Conservation (phyloP, 805 yeast genomes). For the Metschnikowia santaceciliae region DNA sequence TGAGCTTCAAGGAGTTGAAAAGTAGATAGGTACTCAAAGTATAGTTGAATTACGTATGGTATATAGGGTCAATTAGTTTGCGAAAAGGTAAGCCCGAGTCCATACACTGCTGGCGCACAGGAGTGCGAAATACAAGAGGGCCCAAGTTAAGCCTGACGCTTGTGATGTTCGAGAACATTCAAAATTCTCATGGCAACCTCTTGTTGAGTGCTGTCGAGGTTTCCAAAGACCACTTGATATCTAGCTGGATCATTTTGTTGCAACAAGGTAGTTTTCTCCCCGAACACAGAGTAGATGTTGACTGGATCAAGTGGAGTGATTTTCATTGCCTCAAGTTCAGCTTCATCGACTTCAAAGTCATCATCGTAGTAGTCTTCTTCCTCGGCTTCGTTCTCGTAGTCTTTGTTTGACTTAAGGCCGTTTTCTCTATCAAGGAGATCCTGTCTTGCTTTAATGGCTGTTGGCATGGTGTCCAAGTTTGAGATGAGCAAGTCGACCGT, state of each 20-base stretch:
- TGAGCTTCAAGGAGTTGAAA: background rate
- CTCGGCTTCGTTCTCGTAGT: constrained; percentile 23
- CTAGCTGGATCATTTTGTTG: constrained; percentile 45
- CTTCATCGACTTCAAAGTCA: constrained; percentile 57
- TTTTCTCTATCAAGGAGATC: constrained; percentile 40
- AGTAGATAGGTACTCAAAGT: background rate
- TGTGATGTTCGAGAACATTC: constrained; percentile 19
- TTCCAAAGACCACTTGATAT: constrained; percentile 48
- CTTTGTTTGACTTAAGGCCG: constrained; percentile 26
- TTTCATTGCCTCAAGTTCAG: constrained; percentile 75
- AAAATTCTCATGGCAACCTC: constrained; percentile 29
- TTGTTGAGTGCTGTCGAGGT: constrained; percentile 32
- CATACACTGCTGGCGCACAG: background rate
- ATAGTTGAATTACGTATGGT: background rate
- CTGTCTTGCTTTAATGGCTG: constrained; percentile 45
- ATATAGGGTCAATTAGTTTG: background rate
- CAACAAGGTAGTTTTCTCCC: constrained; percentile 47
- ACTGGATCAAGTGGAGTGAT: constrained; percentile 75
- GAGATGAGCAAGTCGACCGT: constrained; percentile 38
- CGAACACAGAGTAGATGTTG: constrained; percentile 66
- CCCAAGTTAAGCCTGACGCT: constrained; percentile 2
- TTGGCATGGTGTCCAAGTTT: constrained; percentile 43
- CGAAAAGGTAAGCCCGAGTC: constrained; percentile 1
- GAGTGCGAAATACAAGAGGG: background rate
- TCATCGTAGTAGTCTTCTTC: constrained; percentile 24